A percentile compares a stretch with the other conserved stretches of the same genome.
These are phyloP conservation scores for Hymenoscyphus fraxineus DNA, from an alignment of 2,329 filamentous ascomycete genomes.

Conservation along the genomic window DNA sequence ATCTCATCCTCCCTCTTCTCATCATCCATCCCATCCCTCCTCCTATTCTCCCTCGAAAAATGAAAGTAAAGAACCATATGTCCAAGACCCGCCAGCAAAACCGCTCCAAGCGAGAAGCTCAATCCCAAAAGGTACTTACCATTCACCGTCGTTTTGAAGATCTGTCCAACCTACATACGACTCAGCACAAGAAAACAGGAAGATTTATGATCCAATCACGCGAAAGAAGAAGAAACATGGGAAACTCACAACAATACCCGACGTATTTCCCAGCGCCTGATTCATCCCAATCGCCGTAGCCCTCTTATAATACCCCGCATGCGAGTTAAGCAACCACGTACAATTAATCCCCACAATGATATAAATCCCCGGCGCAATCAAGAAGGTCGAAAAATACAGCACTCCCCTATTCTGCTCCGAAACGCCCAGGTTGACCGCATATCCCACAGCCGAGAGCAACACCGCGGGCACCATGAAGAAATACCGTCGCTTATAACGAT, in stretches of 20 bases:
- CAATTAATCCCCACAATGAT: neutral
- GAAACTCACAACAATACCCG: neutral
- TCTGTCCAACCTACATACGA: constrained; percentile 9
- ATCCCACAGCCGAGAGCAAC: neutral
- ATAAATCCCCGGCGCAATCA: neutral
- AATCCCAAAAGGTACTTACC: constrained; percentile 28
- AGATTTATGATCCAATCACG: neutral
- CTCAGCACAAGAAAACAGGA: neutral
- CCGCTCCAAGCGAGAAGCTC: constrained; percentile 25
- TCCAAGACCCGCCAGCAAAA: constrained; percentile 22
- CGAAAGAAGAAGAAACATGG: neutral
- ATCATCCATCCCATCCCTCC: constrained; percentile 20
- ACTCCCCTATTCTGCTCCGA: neutral
- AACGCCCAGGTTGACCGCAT: neutral
- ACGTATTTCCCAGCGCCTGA: neutral
- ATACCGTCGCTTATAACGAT: constrained; percentile 28
- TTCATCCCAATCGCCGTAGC: neutral
- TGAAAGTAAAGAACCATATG: constrained; percentile 23
- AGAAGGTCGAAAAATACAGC: neutral
- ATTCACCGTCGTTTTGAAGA: constrained; percentile 16
- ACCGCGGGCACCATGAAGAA: neutral
- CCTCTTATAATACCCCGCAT: neutral
- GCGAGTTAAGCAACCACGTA: neutral
- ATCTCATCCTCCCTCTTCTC: constrained; percentile 27
- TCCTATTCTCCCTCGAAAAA: constrained; percentile 24